Base-by-base conservation (phyloP, 179 eudicot species). In the Spergularia azorica region DNA sequence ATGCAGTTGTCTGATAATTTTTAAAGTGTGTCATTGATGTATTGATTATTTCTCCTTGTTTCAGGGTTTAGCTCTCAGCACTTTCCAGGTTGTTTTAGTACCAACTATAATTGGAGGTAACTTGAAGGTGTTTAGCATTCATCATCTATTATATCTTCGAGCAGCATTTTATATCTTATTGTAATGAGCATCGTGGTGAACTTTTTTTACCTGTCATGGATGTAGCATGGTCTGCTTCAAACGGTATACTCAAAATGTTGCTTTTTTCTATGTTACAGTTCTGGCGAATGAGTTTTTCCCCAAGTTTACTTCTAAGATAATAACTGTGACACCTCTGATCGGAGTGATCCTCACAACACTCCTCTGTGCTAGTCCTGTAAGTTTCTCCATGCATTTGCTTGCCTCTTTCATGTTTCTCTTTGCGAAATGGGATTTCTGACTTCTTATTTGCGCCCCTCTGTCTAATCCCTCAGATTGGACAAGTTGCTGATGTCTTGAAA, bases 361-460 rank as follows among this genome's bases (percentile, higher is more conserved):
- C 70, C 97, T 95, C 68, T 96, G 98, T 84, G 99, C 99, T 71
- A 96, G 98, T 80, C 99, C 98, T 32, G 98, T 96, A 89, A 86
- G 97, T 84, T 82, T 72, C 15, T 57, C 15, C 59, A 39, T 52
- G 55, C 73, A 57, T 7, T 36, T 17, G 15, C 20, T 39, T 0
- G 14, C 3, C 41, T 62, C 11, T 38, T 36, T 21, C 3, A 46
- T 46, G 50, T 9, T 46, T 3, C 63, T 38, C 38, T 46, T 16
- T 4, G 65, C 9, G 68, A 9, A 46, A 67, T 63, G 14, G 1
- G 21, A 39, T 32, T 12, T 43, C 64, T 48, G 15, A 77, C 62
- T 32, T 58, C 7, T 50, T 32, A 36, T 57, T 20, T 58, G 20
- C 16, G 18, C 32, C 80, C 8, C 39, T 58, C 60, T 61, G 72